Percentiles rank a stretch among this genome's conserved stretches.
Conservation (phyloP, 1,139 yeast species). For the Blastobotrys indianensis region DNA sequence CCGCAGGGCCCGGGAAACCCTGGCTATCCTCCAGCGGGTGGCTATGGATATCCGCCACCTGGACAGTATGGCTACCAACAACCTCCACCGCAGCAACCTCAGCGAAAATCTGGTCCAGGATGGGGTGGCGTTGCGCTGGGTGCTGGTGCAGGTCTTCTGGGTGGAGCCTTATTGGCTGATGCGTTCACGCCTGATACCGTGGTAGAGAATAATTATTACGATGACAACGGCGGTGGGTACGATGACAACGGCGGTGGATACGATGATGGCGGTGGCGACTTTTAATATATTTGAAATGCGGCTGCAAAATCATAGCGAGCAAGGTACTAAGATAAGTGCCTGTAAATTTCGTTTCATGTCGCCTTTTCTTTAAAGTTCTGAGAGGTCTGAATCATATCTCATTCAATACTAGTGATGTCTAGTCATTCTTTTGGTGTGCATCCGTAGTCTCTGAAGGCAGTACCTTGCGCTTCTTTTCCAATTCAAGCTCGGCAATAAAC, state of each 20-base stretch:
- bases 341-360: too few species aligned
- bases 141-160: constrained; percentile 74
- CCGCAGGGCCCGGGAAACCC: constrained; percentile 23
- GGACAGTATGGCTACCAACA: constrained; percentile 14
- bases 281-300: background rate
- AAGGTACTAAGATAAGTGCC: too few species aligned
- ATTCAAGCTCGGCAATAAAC: constrained; percentile 71
- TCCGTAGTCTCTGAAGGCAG: constrained; percentile 2
- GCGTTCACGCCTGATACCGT: constrained; percentile 33
- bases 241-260: constrained; percentile 22
- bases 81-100: constrained; percentile 24
- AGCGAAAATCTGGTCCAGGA: constrained; percentile 32
- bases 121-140: constrained; percentile 58
- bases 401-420: constrained; percentile 5
- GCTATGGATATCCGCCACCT: constrained; percentile 27
- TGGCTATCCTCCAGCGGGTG: constrained; percentile 17
- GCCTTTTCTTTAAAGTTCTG: too few species aligned
- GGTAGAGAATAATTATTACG: constrained; percentile 29
- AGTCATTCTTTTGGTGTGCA: constrained; percentile 1
- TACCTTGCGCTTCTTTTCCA: constrained; percentile 11
- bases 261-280: constrained; percentile 19
- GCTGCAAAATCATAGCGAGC: background rate
- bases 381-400: too few species aligned
- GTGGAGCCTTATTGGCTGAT: constrained; percentile 58
- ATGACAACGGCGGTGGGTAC: constrained; percentile 19